Base-by-base conservation (phyloP, 176 grass and related monocot species). In the Pontederia paniculata region DNA sequence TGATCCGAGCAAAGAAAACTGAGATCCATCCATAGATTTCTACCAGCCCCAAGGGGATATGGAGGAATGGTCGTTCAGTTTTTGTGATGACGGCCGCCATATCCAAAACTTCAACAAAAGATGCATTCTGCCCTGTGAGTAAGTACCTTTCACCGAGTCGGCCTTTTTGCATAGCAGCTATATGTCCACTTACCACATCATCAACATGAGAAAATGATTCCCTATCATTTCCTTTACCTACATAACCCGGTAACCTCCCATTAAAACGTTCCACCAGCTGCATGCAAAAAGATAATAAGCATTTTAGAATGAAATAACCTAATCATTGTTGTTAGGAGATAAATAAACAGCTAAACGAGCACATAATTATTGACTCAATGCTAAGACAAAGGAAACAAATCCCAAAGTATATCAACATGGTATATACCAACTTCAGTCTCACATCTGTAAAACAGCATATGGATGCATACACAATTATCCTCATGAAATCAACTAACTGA, bases 181-280 rank as follows among this genome's bases (percentile, higher is more conserved):
- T 74, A 44, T 91, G 93, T 17, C 93, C 93, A 71, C 46, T 80
- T 52, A 91, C 93, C 60, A 97, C 77, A 84, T 98, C 86, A 52
- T 98, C 80, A 5, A 98, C 72, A 25, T 98, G 83, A 60, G 74
- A 81, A 71, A 91, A 84, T 11, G 93, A 84, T 57, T 70, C 64
- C 70, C 74, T 79, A 54, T 97, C 83, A 63, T 82, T 80, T 42
- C 83, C 93, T 46, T 77, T 71, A 62, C 86, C 93, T 28, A 98
- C 74, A 76, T 98, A 88, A 52, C 93, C 93, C 52, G 93, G 93
- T 60, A 98, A 53, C 20, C 86, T 83, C 20, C 93, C 54, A 74
- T 84, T 98, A 58, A 91, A 98, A 60, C 86, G 82, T 74, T 98
- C 93, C 16, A 98, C 88, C 72, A 98, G 53, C 86, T 98, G 69